Conservation (phyloP, 2,329 filamentous ascomycete species). For the Colletotrichum sp. region DNA sequence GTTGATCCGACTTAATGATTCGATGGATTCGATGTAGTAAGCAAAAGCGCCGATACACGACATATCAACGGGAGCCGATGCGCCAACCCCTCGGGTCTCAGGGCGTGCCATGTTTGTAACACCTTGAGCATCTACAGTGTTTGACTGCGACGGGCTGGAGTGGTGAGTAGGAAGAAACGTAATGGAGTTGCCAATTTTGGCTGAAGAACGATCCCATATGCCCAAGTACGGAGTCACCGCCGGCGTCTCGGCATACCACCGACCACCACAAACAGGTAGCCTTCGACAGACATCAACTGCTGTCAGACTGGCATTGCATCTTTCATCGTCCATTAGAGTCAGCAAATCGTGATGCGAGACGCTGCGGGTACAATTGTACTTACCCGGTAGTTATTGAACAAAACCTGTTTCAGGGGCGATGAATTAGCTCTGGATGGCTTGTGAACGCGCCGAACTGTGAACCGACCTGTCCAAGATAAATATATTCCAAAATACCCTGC, state of each 20-base stretch:
- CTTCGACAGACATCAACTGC: too few species aligned
- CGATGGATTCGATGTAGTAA: conserved; percentile 49
- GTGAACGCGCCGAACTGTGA: not conserved
- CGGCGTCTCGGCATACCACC: conserved; percentile 41
- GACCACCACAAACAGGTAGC: conserved; percentile 6
- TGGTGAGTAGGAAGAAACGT: conserved; percentile 35
- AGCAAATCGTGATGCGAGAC: conserved; percentile 24
- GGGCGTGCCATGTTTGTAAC: too few species aligned
- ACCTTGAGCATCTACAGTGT: not conserved
- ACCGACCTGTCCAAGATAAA: conserved; percentile 37
- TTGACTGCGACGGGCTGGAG: conserved; percentile 18
- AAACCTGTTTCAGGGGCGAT: not conserved
- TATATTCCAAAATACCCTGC: conserved; percentile 34
- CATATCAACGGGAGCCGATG: not conserved
- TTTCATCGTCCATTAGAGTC: too few species aligned
- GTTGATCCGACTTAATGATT: conserved; percentile 47
- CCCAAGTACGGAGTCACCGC: conserved; percentile 46
- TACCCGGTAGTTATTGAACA: not conserved
- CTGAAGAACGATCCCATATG: conserved; percentile 32
- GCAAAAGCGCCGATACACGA: conserved; percentile 43
- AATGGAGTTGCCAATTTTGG: conserved; percentile 40
- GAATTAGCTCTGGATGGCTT: not conserved
- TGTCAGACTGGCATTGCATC: too few species aligned
- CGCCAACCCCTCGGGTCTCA: not conserved
- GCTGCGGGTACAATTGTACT: not conserved